phyloP scores from a whole-genome alignment of 495 filamentous ascomycete species.

The Penicillium tannophilum region DNA sequence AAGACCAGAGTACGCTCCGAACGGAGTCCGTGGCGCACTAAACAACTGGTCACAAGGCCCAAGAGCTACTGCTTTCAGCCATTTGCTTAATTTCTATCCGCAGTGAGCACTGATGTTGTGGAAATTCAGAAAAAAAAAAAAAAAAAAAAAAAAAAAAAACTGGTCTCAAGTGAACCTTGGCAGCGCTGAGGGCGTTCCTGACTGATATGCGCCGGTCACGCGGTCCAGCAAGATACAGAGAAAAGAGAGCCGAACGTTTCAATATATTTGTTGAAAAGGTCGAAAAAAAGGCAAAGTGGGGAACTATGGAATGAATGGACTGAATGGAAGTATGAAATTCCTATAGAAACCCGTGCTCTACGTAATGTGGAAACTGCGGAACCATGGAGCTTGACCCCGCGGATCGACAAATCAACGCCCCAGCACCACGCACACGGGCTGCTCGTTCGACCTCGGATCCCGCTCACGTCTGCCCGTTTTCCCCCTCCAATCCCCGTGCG shows the following conservation, averaged over 20 bases:
- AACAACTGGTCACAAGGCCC: background rate
- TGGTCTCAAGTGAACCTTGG: background rate
- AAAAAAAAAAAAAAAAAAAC: background rate
- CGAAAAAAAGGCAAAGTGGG: background rate
- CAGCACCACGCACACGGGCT: constrained; percentile 21
- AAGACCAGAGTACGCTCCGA: background rate
- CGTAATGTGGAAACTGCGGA: background rate
- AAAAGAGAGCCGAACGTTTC: background rate
- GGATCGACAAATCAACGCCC: constrained; percentile 34
- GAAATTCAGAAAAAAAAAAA: background rate
- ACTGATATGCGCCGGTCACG: background rate
- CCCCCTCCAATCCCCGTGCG: background rate
- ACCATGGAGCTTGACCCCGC: constrained; percentile 14
- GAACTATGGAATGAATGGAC: background rate
- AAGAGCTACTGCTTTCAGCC: background rate
- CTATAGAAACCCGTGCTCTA: background rate
- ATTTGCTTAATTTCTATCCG: background rate
- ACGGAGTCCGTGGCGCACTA: constrained; percentile 2
- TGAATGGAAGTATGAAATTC: background rate
- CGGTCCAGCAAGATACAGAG: background rate
- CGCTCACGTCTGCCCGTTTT: background rate
- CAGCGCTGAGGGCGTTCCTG: background rate
- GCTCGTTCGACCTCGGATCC: constrained; percentile 12
- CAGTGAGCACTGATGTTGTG: background rate
- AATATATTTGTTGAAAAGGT: too few relatives aligned